Percentiles rank a stretch among this genome's conserved stretches.
Conservation (phyloP, 495 filamentous ascomycete genomes). For the Lophiostoma macrostomum region DNA sequence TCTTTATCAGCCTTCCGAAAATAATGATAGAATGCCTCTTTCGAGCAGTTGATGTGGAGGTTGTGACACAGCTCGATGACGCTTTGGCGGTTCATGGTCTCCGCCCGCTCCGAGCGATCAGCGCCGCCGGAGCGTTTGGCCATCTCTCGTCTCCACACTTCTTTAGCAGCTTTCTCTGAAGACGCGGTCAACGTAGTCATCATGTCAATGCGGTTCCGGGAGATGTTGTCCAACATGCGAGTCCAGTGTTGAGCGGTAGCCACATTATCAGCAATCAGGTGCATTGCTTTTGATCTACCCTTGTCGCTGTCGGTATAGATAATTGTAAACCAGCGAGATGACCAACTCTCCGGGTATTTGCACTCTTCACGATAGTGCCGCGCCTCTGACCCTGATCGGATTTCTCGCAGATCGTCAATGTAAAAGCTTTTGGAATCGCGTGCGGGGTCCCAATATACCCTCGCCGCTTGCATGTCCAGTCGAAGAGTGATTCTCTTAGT, state of each 20-base stretch:
- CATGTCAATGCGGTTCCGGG: conserved; percentile 77
- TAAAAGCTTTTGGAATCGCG: conserved; percentile 80
- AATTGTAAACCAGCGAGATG: conserved; percentile 81
- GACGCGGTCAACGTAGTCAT: conserved; percentile 76
- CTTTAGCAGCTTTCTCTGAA: conserved; percentile 72
- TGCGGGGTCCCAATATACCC: conserved; percentile 80
- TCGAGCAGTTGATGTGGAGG: conserved; percentile 83
- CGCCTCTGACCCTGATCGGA: conserved; percentile 80
- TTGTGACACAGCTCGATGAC: conserved; percentile 80
- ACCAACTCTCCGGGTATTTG: conserved; percentile 57
- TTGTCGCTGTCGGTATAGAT: conserved; percentile 73
- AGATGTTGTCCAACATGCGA: conserved; percentile 72
- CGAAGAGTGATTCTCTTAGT: conserved; percentile 69
- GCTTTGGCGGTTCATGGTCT: conserved; percentile 68
- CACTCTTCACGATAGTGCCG: conserved; percentile 86
- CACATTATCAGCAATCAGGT: conserved; percentile 73
- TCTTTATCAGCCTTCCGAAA: conserved; percentile 71
- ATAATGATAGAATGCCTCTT: conserved; percentile 66
- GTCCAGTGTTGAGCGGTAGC: conserved; percentile 74
- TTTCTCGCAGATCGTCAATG: conserved; percentile 90
- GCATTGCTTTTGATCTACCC: conserved; percentile 69
- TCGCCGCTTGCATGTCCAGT: conserved; percentile 75
- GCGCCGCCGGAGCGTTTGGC: conserved; percentile 58
- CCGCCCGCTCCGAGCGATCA: conserved; percentile 54
- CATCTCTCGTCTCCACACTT: conserved; percentile 88